Base-by-base conservation (phyloP, 2,329 filamentous ascomycete species). In the Arthrobotrys megalospora region DNA sequence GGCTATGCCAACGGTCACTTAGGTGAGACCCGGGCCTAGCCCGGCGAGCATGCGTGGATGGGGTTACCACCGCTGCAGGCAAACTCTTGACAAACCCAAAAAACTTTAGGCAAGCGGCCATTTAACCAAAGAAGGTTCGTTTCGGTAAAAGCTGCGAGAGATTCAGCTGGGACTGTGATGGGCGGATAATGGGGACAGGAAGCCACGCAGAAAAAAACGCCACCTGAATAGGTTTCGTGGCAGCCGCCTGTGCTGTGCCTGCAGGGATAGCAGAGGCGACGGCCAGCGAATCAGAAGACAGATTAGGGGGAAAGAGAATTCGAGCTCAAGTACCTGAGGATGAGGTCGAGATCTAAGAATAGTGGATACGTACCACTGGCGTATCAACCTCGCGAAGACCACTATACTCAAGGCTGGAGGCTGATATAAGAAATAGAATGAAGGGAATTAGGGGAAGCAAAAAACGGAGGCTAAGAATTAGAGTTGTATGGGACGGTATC, bases 291-390 rank as follows among this genome's bases (percentile, higher is more conserved):
- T 73, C 67, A 73, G 62, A 50, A 52, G 11, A 10, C 28, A 52
- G 34, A 43, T 32, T 72, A 36, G 47, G 63, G 36, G 50, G 55
- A n/a, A 52, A n/a, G 12, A 41, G 21, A 55, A 28, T 14, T 65
- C 38, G 32, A 65, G 68, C 47, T 60, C 43, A 58, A 36, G 21
- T 73, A 65, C 60, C 69, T 72, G 48, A 66, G 12, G 19, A 34
- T 43, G 50, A 45, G 34, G 32, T 24, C 43, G 47, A 43, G 3
- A 21, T 72, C 69, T 73, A 73, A 73, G 69, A 73, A 73, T 73
- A 73, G 69, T 32, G 50, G 34, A 58, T 62, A 45, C 43, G 48
- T 62, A 45, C 43, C 19, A 14, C 41, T 50, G 32, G 53, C 28
- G 43, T 43, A 65, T 47, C 19, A 24, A 43, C 36, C 2, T 43